Evolutionary conservation across 2,329 filamentous ascomycete species (phyloP).

Genomic region (Colletotrichum higginsianum): DNA sequence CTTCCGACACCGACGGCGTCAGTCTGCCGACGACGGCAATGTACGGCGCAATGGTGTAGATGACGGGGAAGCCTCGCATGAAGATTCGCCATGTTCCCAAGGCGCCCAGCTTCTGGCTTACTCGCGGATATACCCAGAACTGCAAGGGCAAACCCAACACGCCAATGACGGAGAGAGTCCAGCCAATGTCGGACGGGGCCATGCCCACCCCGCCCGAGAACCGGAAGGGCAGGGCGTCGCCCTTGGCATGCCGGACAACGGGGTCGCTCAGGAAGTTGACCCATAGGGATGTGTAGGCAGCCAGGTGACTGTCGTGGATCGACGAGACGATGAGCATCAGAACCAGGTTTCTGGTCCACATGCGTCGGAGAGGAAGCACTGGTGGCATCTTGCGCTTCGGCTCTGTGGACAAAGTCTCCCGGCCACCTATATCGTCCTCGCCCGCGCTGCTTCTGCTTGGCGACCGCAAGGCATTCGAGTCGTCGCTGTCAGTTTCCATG

Average conservation of each 20-base stretch:
- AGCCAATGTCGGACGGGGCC: conserved; percentile 18
- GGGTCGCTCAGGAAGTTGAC: conserved; percentile 27
- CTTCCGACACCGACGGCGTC: not conserved
- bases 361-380: not conserved
- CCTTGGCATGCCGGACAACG: not conserved
- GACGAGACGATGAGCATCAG: conserved; percentile 20
- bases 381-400: not conserved
- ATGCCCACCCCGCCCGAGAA: conserved; percentile 27
- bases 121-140: not conserved
- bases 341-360: conserved; percentile 24
- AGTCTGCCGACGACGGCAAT: not conserved
- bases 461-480: not conserved
- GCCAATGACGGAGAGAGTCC: conserved; percentile 21
- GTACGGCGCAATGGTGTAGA: not conserved
- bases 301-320: conserved; percentile 27
- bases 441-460: not conserved
- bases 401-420: not conserved
- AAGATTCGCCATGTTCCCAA: not conserved
- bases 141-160: conserved; percentile 23
- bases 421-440: not conserved
- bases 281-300: conserved; percentile 25
- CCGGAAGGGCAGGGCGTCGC: conserved; percentile 21
- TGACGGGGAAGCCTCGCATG: not conserved
- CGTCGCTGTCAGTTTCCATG: not conserved
- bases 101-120: not conserved